Base-by-base conservation (phyloP, 2,329 filamentous ascomycete species). In the Claviceps maximensis region DNA sequence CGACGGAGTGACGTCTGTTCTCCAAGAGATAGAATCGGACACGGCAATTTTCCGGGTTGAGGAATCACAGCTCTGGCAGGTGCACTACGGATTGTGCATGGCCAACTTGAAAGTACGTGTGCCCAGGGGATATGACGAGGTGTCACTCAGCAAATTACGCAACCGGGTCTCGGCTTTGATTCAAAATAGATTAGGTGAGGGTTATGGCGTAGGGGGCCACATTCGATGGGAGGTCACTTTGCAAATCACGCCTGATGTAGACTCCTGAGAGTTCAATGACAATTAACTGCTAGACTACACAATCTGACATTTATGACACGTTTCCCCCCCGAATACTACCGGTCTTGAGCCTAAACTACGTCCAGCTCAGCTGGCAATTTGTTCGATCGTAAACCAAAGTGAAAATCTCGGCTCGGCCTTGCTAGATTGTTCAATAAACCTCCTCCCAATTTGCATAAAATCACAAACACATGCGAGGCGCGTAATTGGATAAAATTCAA, bases 61-160 rank as follows among this genome's bases (percentile, higher is more conserved):
- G 54, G 90, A 96, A 63, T 91, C 90, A 1, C 84, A 89, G 64
- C 95, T 98, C 68, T 98, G 93, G 93, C 93, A 98, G 72, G 93
- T 96, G 15, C 93, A 98, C 69, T 96, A 97, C 66, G 90, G 91
- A 1, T 75, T 97, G 42, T 95, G 89, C 64, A 95, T 97, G 86
- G 93, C 93, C 9, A 96, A 94, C 65, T 68, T 98, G 59, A 94
- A 89, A 67, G 69, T 98, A 21, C 79, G 83, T 55, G 79, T 95
- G 27, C 66, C 71, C 4, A 73, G 71, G 57, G 84, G 83, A 4
- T 73, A 69, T 47, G 83, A 86, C 45, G 88, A 93, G 56, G 80
- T 84, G 15, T 79, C 83, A 6, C 72, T 94, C 55, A 76, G 77
- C 54, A 85, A 84, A 61, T 69, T 97, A 58, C 80, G 90, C 54